Conservation (phyloP, 108 stramenopile species). For the Skeletonema tropicum region DNA sequence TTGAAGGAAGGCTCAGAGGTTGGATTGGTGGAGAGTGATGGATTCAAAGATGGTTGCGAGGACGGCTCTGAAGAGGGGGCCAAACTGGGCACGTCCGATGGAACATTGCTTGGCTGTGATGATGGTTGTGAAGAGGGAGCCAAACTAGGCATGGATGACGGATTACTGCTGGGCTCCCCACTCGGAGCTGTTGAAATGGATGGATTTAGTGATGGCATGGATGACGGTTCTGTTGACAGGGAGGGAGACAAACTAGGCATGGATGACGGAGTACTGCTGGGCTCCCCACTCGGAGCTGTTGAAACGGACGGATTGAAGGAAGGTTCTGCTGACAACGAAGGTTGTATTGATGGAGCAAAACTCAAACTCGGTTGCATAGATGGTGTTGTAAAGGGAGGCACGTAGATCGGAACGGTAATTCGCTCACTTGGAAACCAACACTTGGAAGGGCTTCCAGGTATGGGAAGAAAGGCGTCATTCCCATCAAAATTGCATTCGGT, state of each 20-base stretch:
- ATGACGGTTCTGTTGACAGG: neutral
- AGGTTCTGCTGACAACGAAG: neutral
- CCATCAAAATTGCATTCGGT: neutral
- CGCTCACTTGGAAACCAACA: neutral
- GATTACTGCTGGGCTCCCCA: neutral
- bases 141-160: neutral
- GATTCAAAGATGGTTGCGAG: no score
- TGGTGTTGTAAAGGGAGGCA: neutral
- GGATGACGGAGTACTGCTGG: neutral
- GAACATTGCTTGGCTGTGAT: no score
- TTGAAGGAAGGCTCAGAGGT: neutral
- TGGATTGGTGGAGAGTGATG: no score
- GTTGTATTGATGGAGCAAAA: constrained; percentile 2
- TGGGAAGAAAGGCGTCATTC: neutral
- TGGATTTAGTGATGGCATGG: neutral
- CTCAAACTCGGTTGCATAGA: neutral
- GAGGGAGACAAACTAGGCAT: neutral
- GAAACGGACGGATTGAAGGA: neutral
- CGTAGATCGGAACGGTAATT: neutral
- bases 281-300: no score
- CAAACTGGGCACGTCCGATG: neutral
- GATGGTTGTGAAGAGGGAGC: constrained; percentile 3
- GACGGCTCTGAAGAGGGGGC: constrained; percentile 1
- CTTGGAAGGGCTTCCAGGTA: neutral
- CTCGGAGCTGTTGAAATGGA: neutral